Percentiles rank a stretch among this genome's conserved stretches.
phyloP scores from a whole-genome alignment of 2,329 filamentous ascomycete genomes.

The Sphaceloma murrayae region DNA sequence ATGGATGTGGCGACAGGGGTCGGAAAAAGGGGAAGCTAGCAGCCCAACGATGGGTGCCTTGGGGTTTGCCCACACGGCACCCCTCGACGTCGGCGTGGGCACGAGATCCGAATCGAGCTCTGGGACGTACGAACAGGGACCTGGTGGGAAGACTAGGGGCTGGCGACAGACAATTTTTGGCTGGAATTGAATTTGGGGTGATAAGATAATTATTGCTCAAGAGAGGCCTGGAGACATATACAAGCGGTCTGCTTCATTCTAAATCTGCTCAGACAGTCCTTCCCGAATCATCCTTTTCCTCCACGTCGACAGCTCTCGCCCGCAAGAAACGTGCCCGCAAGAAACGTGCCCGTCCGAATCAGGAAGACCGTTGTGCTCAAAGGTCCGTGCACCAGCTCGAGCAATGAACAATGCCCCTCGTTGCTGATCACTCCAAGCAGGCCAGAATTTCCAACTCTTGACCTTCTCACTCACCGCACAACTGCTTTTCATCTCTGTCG shows the following conservation, averaged over 20 bases:
- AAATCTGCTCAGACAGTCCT: too few relatives aligned
- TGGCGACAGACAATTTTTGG: constrained; percentile 1
- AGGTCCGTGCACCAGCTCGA: constrained; percentile 4
- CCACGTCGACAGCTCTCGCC: not conserved
- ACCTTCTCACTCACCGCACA: constrained; percentile 5
- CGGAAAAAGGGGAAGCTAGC: not conserved
- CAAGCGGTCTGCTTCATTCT: too few relatives aligned
- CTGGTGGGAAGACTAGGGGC: too few relatives aligned
- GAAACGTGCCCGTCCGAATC: constrained; percentile 11
- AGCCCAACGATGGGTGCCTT: not conserved
- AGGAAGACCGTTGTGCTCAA: constrained; percentile 12
- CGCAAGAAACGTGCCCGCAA: not conserved
- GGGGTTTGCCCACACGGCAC: too few relatives aligned
- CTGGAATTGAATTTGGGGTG: not conserved
- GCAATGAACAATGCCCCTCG: too few relatives aligned
- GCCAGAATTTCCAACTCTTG: constrained; percentile 5
- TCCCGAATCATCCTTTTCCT: too few relatives aligned
- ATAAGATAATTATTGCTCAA: not conserved
- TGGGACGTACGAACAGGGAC: too few relatives aligned
- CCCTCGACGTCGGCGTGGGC: too few relatives aligned
- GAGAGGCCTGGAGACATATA: constrained; percentile 11
- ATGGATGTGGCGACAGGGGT: too few relatives aligned
- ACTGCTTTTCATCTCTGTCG: constrained; percentile 3
- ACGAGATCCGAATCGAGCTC: too few relatives aligned
- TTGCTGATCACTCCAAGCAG: not conserved